phyloP scores from a whole-genome alignment of 495 filamentous ascomycete species.

The Letharia lupina region DNA sequence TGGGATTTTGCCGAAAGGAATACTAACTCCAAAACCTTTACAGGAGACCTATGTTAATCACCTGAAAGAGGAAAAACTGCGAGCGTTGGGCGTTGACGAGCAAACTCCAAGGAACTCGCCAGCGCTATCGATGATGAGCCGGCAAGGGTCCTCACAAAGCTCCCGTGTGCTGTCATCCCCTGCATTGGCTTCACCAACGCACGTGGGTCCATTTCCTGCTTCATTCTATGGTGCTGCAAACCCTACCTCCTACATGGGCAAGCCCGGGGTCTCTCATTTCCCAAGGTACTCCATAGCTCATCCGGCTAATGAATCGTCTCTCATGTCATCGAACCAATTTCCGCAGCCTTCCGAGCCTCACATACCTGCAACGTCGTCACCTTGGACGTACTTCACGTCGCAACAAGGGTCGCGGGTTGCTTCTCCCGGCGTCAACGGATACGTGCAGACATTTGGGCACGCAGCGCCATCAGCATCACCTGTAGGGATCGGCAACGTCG shows the following conservation, averaged over 20 bases:
- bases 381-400: conserved; percentile 45
- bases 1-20: background rate
- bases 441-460: conserved; percentile 35
- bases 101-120: conserved; percentile 49
- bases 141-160: conserved; percentile 55
- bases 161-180: conserved; percentile 65
- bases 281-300: conserved; percentile 48
- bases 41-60: conserved; percentile 63
- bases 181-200: conserved; percentile 53
- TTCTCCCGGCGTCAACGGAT: conserved; percentile 41
- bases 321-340: conserved; percentile 36
- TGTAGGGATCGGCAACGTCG: conserved; percentile 1
- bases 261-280: conserved; percentile 20
- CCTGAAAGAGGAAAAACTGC: conserved; percentile 81
- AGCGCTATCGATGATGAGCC: conserved; percentile 42
- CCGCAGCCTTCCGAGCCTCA: conserved; percentile 24
- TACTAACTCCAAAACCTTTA: background rate
- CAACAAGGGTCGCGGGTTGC: conserved; percentile 44
- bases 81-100: conserved; percentile 79
- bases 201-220: conserved; percentile 36
- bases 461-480: conserved; percentile 6
- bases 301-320: conserved; percentile 32
- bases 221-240: conserved; percentile 32
- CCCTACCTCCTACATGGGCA: conserved; percentile 22
- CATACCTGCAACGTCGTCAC: conserved; percentile 38